Evolutionary conservation across 306 rosid species (phyloP).

Genomic region (Castanea sativa): DNA sequence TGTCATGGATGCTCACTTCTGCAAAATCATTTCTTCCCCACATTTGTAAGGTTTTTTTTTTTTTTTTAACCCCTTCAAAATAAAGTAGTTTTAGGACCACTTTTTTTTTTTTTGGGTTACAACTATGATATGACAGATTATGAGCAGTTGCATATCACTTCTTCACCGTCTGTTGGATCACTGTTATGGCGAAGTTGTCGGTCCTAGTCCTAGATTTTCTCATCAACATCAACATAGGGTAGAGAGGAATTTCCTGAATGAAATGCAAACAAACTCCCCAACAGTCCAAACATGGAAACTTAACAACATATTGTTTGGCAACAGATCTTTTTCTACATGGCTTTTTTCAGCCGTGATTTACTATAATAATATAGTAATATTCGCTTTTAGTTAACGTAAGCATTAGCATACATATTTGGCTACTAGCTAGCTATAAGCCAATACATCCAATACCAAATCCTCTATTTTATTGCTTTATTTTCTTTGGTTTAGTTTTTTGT

Average conservation of each 20-base stretch:
- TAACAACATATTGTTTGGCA: not conserved
- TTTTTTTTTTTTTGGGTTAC: too few relatives aligned
- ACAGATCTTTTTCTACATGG: not conserved
- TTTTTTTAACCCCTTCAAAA: too few relatives aligned
- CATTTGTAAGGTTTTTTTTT: too few relatives aligned
- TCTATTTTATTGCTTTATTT: not conserved
- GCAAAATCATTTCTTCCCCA: too few relatives aligned
- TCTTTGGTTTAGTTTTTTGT: not conserved
- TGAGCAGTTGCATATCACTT: too few relatives aligned
- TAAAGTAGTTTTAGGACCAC: too few relatives aligned
- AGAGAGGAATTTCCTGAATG: not conserved
- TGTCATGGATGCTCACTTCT: too few relatives aligned
- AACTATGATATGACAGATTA: too few relatives aligned
- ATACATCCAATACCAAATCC: slow-evolving; percentile 2
- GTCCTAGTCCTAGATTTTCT: too few relatives aligned
- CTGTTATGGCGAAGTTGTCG: too few relatives aligned
- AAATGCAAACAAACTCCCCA: not conserved
- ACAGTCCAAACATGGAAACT: not conserved
- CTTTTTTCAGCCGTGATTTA: not conserved
- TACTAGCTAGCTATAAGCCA: slow-evolving; percentile 9
- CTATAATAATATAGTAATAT: not conserved
- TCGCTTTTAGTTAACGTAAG: not conserved
- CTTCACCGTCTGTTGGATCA: too few relatives aligned
- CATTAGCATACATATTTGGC: slow-evolving; percentile 15
- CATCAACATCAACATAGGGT: not conserved